Conservation (phyloP, 441 rosid species). For the Adansonia madagascariensis region DNA sequence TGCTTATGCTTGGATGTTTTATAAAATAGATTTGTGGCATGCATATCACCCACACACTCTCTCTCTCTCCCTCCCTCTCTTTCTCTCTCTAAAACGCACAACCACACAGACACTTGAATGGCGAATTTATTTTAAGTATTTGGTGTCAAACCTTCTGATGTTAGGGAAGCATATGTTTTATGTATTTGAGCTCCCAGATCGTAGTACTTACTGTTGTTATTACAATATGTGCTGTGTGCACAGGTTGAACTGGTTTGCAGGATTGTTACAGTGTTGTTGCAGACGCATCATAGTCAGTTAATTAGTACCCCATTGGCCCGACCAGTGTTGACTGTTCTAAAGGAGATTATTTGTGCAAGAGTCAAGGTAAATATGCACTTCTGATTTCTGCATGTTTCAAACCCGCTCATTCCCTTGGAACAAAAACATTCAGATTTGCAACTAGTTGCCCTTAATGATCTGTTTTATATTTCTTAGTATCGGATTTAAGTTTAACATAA, state of each 20-base stretch:
- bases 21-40: background rate
- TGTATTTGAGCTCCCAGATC: background rate
- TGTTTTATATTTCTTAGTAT: background rate
- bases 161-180: background rate
- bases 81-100: background rate
- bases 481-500: background rate
- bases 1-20: constrained; percentile 7
- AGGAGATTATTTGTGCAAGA: constrained; percentile 67
- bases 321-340: constrained; percentile 66
- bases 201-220: background rate
- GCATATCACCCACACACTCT: background rate
- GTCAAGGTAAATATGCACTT: constrained; percentile 61
- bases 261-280: constrained; percentile 68
- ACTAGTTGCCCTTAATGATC: background rate
- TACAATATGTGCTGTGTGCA: constrained; percentile 11
- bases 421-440: background rate
- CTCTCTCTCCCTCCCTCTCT: background rate
- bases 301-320: constrained; percentile 81
- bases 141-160: background rate
- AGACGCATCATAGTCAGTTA: constrained; percentile 79
- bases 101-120: background rate
- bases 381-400: background rate
- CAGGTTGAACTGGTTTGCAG: constrained; percentile 93
- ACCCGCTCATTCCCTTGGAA: background rate
- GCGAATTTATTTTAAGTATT: background rate